Evolutionary conservation across 176 grass and related monocot species (phyloP), one percentile per base, ranked within the genome.

Genomic region (Coix lacrymajobi): DNA sequence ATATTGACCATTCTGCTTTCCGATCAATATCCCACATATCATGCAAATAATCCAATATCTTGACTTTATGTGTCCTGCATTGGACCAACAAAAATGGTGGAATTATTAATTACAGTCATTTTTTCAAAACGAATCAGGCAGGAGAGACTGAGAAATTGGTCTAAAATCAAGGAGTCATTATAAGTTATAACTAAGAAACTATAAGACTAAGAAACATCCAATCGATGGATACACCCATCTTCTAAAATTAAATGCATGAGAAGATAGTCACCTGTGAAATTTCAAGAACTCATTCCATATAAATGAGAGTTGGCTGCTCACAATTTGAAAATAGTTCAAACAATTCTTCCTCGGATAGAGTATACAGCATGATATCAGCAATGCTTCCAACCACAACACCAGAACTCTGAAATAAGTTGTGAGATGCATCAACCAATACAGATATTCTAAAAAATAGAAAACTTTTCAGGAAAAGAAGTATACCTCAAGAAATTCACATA

Each of bases 1-100:
- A 95, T 79, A 98, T 94, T 56, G 95, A 94, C 95, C 95, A 98
- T 81, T 98, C 92, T 49, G 88, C 78, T 86, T 93, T 98, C 12
- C 92, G 76, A 79, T 91, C 84, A 78, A 69, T 82, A 78, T 91
- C 84, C 95, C 92, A 98, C 48, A 89, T 54, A 86, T 71, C 88
- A 81, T 85, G 88, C 37, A 98, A 88, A 86, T 98, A 81, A 69
- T 95, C 75, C 74, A 95, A 72, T 84, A 98, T 89, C 81, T 90
- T 87, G 40, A 91, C 85, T 88, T 58, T 91, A 89, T 98, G 91
- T 61, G 46, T 84, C 90, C 95, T 98, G 84, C 40, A 89, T 65
- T 4, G 61, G 24, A 85, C 2, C 44, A 73, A 77, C 40, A 68
- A 62, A 60, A 80, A 38, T 80, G 34, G 62, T 84, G 70, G 8